Base-by-base conservation (phyloP, 441 rosid genomes). In the Brassica hybrid region DNA sequence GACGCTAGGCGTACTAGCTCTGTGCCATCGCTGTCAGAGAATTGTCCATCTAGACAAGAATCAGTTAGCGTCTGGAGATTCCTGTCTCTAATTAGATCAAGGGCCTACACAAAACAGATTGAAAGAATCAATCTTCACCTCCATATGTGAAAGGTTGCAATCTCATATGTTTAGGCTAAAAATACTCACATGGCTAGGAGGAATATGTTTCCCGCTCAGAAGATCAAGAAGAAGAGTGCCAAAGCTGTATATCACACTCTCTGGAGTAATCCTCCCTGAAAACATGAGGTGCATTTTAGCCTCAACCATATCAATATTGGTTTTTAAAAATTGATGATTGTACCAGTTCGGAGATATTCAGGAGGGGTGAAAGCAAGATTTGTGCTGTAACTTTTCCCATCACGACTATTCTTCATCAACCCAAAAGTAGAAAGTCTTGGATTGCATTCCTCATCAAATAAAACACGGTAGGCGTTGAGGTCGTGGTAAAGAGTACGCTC, bases 31-130 rank as follows among this genome's bases (percentile, higher is more conserved):
- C 85, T 89, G 75, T 85, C 89, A 50, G 94, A 84, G 80, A 91
- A 89, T 75, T 93, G 94, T 70, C 96, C 96, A 79, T 93, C 98
- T 81, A 93, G 84, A 82, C 98, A 91, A 69, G 98, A 93, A 88
- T 93, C 97, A 36, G 96, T 91, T 68, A 93, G 85, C 83, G 88
- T 93, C 83, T 91, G 93, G 76, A 93, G 88, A 80, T 93, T 91
- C 80, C 89, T 85, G 84, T 89, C 98, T 74, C 96, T 83, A 81
- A 93, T 93, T 48, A 93, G 81, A 83, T 93, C 98, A 80, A 93
- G 87, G 30, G 98, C 98, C 98, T 93, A 67, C 25, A 52, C 14
- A 10, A 0, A 57, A 66, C 63, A 75, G 4, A 60, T 13, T 41
- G 52, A 65, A 71, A 57, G 57, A 21, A 66, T 76, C 67, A 75